A percentile compares a stretch with the other conserved stretches of the same genome.
Conservation (phyloP, 768 basidiomycete genomes). For the Serendipita sp. region DNA sequence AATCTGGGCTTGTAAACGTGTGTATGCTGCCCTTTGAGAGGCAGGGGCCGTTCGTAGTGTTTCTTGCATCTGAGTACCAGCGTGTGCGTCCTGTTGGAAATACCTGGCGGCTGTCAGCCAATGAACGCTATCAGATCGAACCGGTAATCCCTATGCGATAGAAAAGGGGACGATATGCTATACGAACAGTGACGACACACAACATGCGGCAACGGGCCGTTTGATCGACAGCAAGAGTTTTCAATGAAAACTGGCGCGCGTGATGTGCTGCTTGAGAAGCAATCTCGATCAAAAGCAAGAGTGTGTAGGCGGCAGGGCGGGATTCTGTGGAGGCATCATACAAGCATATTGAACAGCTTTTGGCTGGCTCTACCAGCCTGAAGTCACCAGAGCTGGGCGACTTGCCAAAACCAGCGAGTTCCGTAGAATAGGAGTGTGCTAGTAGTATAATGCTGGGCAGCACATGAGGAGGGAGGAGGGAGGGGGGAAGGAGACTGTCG, state of each 20-base stretch:
- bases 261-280: neutral
- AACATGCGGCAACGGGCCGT: neutral
- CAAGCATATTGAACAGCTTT: neutral
- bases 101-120: conserved; percentile 36
- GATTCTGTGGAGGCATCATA: conserved; percentile 1
- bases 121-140: neutral
- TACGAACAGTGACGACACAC: neutral
- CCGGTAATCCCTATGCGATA: neutral
- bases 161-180: neutral
- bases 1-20: conserved; percentile 71
- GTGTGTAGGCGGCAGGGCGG: neutral
- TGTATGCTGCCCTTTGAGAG: conserved; percentile 73
- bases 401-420: too few relatives aligned
- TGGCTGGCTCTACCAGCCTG: neutral
- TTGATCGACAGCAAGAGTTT: neutral
- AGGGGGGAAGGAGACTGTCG: too few relatives aligned
- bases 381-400: too few relatives aligned
- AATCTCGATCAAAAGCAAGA: neutral
- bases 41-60: conserved; percentile 64
- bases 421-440: too few relatives aligned
- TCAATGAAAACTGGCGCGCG: neutral
- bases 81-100: conserved; percentile 62
- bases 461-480: too few relatives aligned
- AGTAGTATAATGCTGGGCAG: too few relatives aligned
- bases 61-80: conserved; percentile 67